A percentile compares a stretch with the other conserved stretches of the same genome.
Evolutionary conservation across 2,329 filamentous ascomycete genomes (phyloP).

Genomic region (Didymella exigua): DNA sequence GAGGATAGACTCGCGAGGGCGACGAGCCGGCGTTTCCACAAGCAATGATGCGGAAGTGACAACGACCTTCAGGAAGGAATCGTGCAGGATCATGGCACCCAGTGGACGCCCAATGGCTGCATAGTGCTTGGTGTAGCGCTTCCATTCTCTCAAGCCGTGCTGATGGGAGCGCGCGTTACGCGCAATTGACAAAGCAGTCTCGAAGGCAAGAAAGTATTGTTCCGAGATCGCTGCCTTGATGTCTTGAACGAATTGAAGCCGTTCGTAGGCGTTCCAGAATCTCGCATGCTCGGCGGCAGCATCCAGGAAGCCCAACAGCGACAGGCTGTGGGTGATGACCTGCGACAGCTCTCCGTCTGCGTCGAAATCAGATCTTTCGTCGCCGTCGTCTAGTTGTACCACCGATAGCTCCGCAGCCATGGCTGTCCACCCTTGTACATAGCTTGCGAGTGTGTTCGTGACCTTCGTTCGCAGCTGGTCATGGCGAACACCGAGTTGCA

Average conservation of each 20-base stretch:
- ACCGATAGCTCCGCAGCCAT: conserved; percentile 63
- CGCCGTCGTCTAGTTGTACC: conserved; percentile 58
- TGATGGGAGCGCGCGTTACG: conserved; percentile 75
- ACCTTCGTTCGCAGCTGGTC: conserved; percentile 69
- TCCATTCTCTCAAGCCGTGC: conserved; percentile 79
- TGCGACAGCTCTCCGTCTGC: conserved; percentile 62
- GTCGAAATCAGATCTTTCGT: conserved; percentile 56
- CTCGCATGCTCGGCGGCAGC: conserved; percentile 77
- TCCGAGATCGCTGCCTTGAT: conserved; percentile 79
- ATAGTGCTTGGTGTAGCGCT: conserved; percentile 82
- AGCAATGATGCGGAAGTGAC: conserved; percentile 78
- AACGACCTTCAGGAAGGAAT: conserved; percentile 84
- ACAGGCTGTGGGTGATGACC: conserved; percentile 79
- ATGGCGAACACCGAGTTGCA: conserved; percentile 80
- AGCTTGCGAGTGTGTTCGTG: conserved; percentile 70
- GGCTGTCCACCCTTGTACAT: conserved; percentile 72
- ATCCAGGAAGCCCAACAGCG: conserved; percentile 87
- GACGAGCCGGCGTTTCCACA: conserved; percentile 62
- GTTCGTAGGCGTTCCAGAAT: conserved; percentile 80
- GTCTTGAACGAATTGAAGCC: conserved; percentile 73
- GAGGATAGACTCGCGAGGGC: conserved; percentile 69
- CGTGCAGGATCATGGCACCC: conserved; percentile 88
- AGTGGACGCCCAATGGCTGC: conserved; percentile 78
- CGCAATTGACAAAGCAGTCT: conserved; percentile 88
- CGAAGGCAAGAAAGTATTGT: conserved; percentile 81